Conservation (phyloP, 768 basidiomycete genomes). For the Boletellus ananiceps region DNA sequence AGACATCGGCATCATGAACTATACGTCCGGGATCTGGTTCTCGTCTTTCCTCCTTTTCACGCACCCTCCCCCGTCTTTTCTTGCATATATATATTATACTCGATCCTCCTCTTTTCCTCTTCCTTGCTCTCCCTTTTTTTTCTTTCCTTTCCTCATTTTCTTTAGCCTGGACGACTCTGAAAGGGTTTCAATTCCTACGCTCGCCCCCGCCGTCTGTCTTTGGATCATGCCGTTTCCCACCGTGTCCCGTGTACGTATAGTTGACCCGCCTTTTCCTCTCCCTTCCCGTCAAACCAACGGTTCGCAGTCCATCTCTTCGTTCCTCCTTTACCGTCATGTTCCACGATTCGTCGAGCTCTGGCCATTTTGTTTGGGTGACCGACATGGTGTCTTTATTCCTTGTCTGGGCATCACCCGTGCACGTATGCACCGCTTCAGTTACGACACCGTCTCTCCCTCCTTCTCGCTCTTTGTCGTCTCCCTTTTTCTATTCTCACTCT, state of each 20-base stretch:
- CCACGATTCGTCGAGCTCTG: no score
- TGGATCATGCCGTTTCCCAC: not conserved
- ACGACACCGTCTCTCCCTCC: no score
- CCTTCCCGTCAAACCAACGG: no score
- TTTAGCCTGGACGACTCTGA: not conserved
- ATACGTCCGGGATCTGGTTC: not conserved
- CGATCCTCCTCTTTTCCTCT: not conserved
- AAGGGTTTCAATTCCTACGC: not conserved
- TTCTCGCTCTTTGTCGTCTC: no score
- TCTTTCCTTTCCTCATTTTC: not conserved
- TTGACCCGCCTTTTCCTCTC: no score
- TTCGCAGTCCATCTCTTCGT: no score
- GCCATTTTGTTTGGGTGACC: no score
- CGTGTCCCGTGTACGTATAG: not conserved
- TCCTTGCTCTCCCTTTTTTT: not conserved
- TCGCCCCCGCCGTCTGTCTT: not conserved
- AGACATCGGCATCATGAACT: slow-evolving; percentile 33
- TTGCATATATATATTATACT: slow-evolving; percentile 18
- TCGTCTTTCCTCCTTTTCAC: not conserved
- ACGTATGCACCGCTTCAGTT: no score
- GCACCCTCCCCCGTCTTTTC: not conserved
- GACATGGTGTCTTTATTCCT: no score
- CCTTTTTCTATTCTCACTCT: no score
- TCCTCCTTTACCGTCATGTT: no score
- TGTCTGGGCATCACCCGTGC: no score